Base-by-base conservation (phyloP, 805 yeast genomes). In the Ogataea haglerorum region DNA sequence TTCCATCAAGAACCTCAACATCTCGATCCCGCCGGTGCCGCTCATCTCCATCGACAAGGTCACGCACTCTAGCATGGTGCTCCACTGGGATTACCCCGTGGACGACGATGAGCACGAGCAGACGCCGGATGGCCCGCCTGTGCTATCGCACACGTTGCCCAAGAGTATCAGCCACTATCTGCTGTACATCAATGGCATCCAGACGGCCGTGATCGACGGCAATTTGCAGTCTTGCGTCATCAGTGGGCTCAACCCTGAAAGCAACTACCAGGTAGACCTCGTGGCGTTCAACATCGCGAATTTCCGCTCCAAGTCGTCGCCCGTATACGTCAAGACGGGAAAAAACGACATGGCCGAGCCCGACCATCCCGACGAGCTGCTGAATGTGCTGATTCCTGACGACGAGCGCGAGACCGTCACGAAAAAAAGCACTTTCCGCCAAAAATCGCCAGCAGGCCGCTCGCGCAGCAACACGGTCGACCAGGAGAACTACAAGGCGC, bases 1-100 rank as follows among this genome's bases (percentile, higher is more conserved):
- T 36, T 60, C 76, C 18, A 66, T 76, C 23, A 65, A 64, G 37
- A 67, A 67, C 24, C 58, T 80, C 29, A 68, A 70, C 47, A 68
- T 78, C 15, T 73, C 72, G 21, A 73, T 80, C 24, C 86, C 86
- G 4, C 72, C 68, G 40, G 65, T 75, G 6, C 82, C 83, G 3
- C 58, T 63, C 33, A 63, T 79, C 12, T 76, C 81, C 36, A 68
- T 80, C 6, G 84, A 78, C 51, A 69, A 71, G 48, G 70, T 80
- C 34, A 68, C 74, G 5, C 58, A 63, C 25, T 52, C 61, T 7
- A 60, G 73, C 19, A 72, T 76, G 27, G 69, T 68, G 18, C 43
- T 80, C 23, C 85, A 77, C 51, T 80, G 85, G 83, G 80, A 75
- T 29, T 40, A 43, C 30, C 51, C 42, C 6, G 46, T 31, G 6